Base-by-base conservation (phyloP, 2,329 filamentous ascomycete species). In the Fusarium penzigii region DNA sequence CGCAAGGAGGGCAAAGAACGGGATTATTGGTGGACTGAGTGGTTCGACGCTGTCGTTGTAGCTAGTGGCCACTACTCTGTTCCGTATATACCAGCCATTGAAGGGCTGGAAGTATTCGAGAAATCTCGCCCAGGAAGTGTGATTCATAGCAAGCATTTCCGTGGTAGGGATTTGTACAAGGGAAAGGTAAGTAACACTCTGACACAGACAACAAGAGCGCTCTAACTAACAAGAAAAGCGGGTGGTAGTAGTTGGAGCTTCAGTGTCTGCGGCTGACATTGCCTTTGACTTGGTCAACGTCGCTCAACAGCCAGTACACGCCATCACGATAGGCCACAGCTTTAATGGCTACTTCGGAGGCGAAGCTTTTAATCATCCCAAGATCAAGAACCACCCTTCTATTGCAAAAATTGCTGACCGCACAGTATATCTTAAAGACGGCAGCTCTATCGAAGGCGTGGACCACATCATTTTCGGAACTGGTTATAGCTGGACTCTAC, bases 391-490 rank as follows among this genome's bases (percentile, higher is more conserved):
- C 36, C 71, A 76, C 44, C 73, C 79, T 2, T 77, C 79, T 0
- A 79, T 84, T 25, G 66, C 72, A 1, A 67, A 70, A 3, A 65
- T 84, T n/a, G 67, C 65, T 6, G 71, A 70, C 0, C 67, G 75
- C 13, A 78, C 75, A 1, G 78, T 86, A 0, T 72, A 81, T 52
- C 81, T 88, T 39, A 72, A 75, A 25, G 81, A 87, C 56, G 83
- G 83, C 3, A 76, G 71, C 1, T 70, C 65, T 1, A 72, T 84
- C 8, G 56, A 72, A 0, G 71, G 79, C 17, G 79, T 88, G 13
- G 85, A 89, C 65, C 65, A 81, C 59, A 74, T 89, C 53, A 80
- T 89, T 56, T 85, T 88, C 53, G 84, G 83, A 29, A 88, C 86
- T 0, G 85, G 85, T 0, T 87, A 86, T 66, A 78, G 74, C 17